A percentile compares a stretch with the other conserved stretches of the same genome.
Evolutionary conservation across 805 yeast genomes (phyloP).

Genomic region (Candida succiphila): DNA sequence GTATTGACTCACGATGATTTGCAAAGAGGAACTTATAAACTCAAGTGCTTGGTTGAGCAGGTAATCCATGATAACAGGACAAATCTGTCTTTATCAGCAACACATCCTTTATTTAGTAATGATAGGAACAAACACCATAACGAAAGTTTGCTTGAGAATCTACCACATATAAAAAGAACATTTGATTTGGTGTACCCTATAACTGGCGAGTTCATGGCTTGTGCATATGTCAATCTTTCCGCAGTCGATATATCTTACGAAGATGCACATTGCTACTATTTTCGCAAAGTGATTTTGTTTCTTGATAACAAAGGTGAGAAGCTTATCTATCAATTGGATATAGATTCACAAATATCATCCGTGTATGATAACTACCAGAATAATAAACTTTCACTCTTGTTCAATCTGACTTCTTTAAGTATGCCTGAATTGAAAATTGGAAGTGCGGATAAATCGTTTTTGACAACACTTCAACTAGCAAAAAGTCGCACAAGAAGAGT

Average conservation of each 20-base stretch:
- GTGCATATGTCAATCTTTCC: conserved; percentile 14
- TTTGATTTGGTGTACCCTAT: conserved; percentile 4
- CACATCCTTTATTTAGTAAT: background rate
- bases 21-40: conserved; percentile 10
- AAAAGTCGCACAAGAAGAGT: background rate
- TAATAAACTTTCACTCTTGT: conserved; percentile 6
- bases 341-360: conserved; percentile 14
- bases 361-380: conserved; percentile 8
- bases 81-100: background rate
- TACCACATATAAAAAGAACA: conserved; percentile 5
- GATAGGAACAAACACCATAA: conserved; percentile 5
- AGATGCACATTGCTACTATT: conserved; percentile 11
- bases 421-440: conserved; percentile 13
- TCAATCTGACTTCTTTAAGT: conserved; percentile 15
- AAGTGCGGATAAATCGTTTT: conserved; percentile 12
- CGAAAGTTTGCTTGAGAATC: conserved; percentile 9
- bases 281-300: conserved; percentile 14
- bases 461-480: background rate
- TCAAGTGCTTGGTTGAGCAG: conserved; percentile 15
- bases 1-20: conserved; percentile 5
- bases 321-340: conserved; percentile 9
- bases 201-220: conserved; percentile 16
- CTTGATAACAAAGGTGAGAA: conserved; percentile 9
- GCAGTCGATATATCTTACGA: conserved; percentile 2
- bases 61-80: conserved; percentile 10